Conservation (phyloP, 257 asterid species). For the Verbena officinalis region DNA sequence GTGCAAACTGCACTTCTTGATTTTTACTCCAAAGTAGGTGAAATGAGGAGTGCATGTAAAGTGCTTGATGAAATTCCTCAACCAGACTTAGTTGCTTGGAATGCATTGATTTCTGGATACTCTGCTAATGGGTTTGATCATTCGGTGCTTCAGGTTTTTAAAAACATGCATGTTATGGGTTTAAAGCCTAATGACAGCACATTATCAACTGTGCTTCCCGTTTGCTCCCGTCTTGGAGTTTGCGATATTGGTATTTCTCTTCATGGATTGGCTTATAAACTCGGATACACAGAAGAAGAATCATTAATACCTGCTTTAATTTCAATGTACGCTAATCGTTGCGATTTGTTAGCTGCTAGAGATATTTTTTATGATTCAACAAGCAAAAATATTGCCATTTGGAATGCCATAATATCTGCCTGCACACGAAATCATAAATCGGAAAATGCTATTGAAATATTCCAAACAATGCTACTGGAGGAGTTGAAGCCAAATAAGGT, state of each 20-base stretch:
- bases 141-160: slow-evolving; percentile 41
- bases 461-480: slow-evolving; percentile 36
- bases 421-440: slow-evolving; percentile 42
- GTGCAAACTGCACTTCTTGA: slow-evolving; percentile 55
- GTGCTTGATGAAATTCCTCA: slow-evolving; percentile 59
- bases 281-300: slow-evolving; percentile 46
- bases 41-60: slow-evolving; percentile 44
- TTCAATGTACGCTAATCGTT: slow-evolving; percentile 54
- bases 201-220: slow-evolving; percentile 51
- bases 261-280: slow-evolving; percentile 55
- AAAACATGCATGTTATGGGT: slow-evolving; percentile 36
- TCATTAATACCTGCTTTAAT: slow-evolving; percentile 54
- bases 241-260: slow-evolving; percentile 39
- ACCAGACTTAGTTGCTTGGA: slow-evolving; percentile 63
- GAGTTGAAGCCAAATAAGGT: slow-evolving; percentile 47
- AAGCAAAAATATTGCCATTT: slow-evolving; percentile 37
- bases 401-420: slow-evolving; percentile 66
- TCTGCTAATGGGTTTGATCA: slow-evolving; percentile 48
- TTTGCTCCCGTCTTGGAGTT: slow-evolving; percentile 47
- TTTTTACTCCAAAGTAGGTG: slow-evolving; percentile 50
- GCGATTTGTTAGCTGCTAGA: slow-evolving; percentile 45
- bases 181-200: slow-evolving; percentile 64
- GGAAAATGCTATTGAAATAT: slow-evolving; percentile 40
- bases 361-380: slow-evolving; percentile 38
- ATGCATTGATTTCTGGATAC: slow-evolving; percentile 68